Evolutionary conservation across 2,329 filamentous ascomycete genomes (phyloP), one percentile per base, ranked within the genome.

Genomic region (Aspergillus eucalypticola): DNA sequence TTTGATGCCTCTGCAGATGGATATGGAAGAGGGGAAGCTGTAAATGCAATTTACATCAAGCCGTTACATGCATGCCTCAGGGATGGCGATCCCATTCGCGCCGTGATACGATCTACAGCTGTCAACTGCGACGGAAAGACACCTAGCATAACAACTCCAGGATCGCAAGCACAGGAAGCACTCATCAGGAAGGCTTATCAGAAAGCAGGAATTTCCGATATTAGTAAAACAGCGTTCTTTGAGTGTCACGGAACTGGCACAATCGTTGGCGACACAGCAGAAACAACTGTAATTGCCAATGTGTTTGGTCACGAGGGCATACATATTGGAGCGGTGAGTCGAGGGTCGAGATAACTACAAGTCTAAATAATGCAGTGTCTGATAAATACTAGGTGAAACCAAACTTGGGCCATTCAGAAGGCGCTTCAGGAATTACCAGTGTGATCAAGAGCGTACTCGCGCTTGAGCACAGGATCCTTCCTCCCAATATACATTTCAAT

Each of bases 71-170:
- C 69, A 41, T 73, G 73, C 1, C 27, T 75, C 6, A 41, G 59
- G 13, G 70, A 73, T 52, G 64, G 67, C 0, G 65, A 75, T 54
- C 64, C 72, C 2, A 67, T 78, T 11, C 64, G 74, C 5, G 74
- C 70, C 0, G 65, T 78, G 10, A 73, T 78, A 23, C 65, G 74
- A n/a, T 63, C 64, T 4, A 73, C 71, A 1, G 62, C 64, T 1
- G 60, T 63, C 1, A 76, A 75, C 44, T 61, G 54, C 7, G 73
- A 75, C 50, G 75, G 75, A 2, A 67, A 60, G 32, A 67, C 69
- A 0, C 59, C 60, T 1, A 64, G 54, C n/a, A 66, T 71, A 5
- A 61, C 66, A 3, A 61, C 60, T 1, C 65, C 64, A 5, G 60
- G 61, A 27, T 49, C 63, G 4, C 53, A 54, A 46, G 62, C 62